Evolutionary conservation across 2,329 filamentous ascomycete genomes (phyloP), one percentile per base, ranked within the genome.

Genomic region (Ceratocystis alfenasii): DNA sequence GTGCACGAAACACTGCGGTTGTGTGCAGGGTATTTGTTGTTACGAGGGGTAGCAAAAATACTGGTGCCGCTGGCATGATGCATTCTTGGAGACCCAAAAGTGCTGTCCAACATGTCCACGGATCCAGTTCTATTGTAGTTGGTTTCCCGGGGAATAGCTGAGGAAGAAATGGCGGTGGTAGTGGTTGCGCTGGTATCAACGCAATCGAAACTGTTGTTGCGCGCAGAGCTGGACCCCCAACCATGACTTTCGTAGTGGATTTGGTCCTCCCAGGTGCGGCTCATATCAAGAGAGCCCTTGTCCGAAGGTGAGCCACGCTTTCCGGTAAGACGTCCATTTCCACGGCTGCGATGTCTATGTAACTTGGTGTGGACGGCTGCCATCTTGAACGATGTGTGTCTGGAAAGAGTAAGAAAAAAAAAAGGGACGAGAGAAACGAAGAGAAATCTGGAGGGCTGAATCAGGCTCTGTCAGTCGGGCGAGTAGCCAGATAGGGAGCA

Each of bases 271-370:
- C 82, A 83, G 22, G 78, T 77, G 57, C 83, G 80, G 72, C 86
- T 81, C 68, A 87, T 73, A 70, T 87, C 84, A 68, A 86, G 74
- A 59, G 84, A 86, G 71, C 79, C 84, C 76, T 84, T 85, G 69
- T 84, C 82, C 69, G 81, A 84, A 62, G 80, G 77, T 45, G 78
- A 75, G 48, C 70, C 69, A 72, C 85, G 86, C 73, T 84, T 85
- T 64, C 87, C 75, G 57, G 86, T 85, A 6, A 64, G 66, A 36
- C 66, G 63, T 5, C 63, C 64, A 36, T 63, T 63, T 50, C 57
- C 61, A 30, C 66, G 66, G 63, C 66, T 67, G 63, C 69, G 68
- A 62, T 69, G 69, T 44, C 69, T 64, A 68, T 72, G 61, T 63
- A 64, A 50, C 62, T 55, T 60, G 68, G 61, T 72, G 66, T 66